Evolutionary conservation across 495 filamentous ascomycete genomes (phyloP), one percentile per base, ranked within the genome.

Genomic region (Xylaria acuta): DNA sequence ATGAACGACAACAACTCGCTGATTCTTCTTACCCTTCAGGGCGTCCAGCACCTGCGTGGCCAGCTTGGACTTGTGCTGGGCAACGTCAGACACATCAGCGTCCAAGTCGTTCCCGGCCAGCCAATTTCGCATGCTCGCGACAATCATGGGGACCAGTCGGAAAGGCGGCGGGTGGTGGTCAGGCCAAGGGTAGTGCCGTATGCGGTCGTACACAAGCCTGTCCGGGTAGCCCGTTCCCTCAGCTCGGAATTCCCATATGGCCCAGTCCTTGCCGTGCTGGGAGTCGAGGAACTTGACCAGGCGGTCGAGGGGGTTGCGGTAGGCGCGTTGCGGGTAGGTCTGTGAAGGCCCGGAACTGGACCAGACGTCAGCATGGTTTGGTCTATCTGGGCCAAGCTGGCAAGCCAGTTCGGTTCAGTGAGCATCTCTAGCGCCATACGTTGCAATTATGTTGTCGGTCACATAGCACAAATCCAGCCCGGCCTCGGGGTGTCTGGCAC

Each of bases 101-200:
- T 81, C 73, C 9, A 79, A 75, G 34, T 86, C 84, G n/a, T 88
- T 82, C 20, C 84, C 88, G 34, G 88, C 82, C 45, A 97, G 77
- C 94, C 94, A 97, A 69, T 94, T 91, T 64, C 92, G 87, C 94
- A 98, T 97, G 73, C 91, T 91, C 7, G 88, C 94, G 85, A 97
- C 88, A n/a, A 97, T 93, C 76, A 91, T 84, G 1, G 94, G 95
- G 30, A 98, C 91, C 18, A 97, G 82, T 40, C 88, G 87, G 76
- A 99, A 98, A 4, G 97, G 96, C 70, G 96, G 96, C 40, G 96
- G 97, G 79, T 98, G 96, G 78, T 99, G 96, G 79, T 99, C 96
- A 0, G 97, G 97, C 88, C 93, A 99, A 1, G 96, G 96, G 75
- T 92, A 98, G 82, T 98, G 96, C 73, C 91, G 87, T 60, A 98